These are phyloP conservation scores for Leccinum broughii DNA, from an alignment of 768 basidiomycete genomes.

Conservation along the genomic window DNA sequence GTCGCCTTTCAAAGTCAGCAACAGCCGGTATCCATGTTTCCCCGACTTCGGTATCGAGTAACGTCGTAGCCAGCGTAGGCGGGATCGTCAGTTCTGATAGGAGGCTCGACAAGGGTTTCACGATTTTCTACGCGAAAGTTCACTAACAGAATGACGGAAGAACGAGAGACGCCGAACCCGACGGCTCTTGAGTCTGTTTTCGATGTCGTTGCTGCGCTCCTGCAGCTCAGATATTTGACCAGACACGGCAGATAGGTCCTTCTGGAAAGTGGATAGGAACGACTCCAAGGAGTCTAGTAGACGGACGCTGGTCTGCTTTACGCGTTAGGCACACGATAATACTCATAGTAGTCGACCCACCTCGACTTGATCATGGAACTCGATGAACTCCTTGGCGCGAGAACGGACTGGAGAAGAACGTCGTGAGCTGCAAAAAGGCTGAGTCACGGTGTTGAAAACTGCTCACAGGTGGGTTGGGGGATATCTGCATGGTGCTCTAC, in stretches of 20 bases:
- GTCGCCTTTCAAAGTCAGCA: constrained; percentile 73
- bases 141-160: neutral
- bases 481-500: constrained; percentile 2
- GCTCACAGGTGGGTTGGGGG: constrained; percentile 19
- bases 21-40: constrained; percentile 89
- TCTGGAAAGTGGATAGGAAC: constrained; percentile 95
- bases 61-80: constrained; percentile 69
- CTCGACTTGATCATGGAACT: constrained; percentile 90
- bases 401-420: constrained; percentile 30
- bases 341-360: constrained; percentile 38
- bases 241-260: constrained; percentile 90
- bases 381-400: constrained; percentile 68
- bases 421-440: neutral
- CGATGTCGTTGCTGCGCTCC: constrained; percentile 86
- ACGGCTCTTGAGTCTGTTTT: constrained; percentile 79
- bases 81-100: constrained; percentile 81
- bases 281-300: constrained; percentile 86
- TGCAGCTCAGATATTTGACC: constrained; percentile 96
- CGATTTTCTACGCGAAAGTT: constrained; percentile 66
- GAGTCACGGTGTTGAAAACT: neutral
- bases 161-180: constrained; percentile 52
- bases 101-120: constrained; percentile 81
- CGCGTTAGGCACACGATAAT: constrained; percentile 3
- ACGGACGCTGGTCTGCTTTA: constrained; percentile 72
- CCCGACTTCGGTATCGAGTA: constrained; percentile 82